Conservation (phyloP, 2,329 filamentous ascomycete species). For the Phaeosphaeriaceae sp. region DNA sequence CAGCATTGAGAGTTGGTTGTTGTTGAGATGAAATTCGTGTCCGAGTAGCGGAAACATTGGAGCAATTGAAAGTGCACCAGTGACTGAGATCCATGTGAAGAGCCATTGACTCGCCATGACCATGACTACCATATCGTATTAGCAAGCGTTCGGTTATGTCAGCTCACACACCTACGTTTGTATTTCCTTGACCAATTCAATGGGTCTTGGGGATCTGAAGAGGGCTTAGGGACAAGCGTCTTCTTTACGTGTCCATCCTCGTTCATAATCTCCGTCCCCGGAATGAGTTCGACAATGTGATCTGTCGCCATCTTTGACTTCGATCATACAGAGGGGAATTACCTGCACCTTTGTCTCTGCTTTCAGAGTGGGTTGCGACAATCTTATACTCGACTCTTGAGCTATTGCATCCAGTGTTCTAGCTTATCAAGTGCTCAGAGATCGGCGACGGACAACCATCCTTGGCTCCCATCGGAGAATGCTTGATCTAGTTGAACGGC, state of each 20-base stretch:
- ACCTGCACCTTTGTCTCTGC: neutral
- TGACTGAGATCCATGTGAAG: conserved; percentile 53
- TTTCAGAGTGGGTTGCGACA: neutral
- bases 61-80: conserved; percentile 52
- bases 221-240: conserved; percentile 38
- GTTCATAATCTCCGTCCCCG: conserved; percentile 39
- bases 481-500: neutral
- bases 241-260: conserved; percentile 30
- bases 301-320: conserved; percentile 18
- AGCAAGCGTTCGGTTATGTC: neutral
- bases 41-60: conserved; percentile 54
- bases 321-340: neutral
- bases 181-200: conserved; percentile 46
- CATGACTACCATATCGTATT: conserved; percentile 28
- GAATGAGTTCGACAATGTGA: conserved; percentile 27
- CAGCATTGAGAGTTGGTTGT: conserved; percentile 50
- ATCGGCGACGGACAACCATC: neutral
- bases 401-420: neutral
- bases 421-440: neutral
- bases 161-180: conserved; percentile 34
- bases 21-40: conserved; percentile 49
- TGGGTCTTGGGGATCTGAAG: conserved; percentile 44
- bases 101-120: conserved; percentile 49
- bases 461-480: neutral
- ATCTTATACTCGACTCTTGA: neutral